Conservation (phyloP, 2,329 filamentous ascomycete species). For the Aspergillus sp. region DNA sequence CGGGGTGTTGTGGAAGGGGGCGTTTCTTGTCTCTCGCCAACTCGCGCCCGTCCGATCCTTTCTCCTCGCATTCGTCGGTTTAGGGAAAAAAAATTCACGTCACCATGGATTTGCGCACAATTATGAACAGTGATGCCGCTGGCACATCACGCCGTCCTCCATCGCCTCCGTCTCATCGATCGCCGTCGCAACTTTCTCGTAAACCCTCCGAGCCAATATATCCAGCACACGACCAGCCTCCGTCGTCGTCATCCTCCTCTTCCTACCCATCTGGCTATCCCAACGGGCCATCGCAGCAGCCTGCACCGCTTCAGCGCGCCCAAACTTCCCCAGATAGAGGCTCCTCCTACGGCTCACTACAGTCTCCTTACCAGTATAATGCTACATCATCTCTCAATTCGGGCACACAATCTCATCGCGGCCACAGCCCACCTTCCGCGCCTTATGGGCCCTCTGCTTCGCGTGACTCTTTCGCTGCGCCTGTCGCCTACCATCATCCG, state of each 20-base stretch:
- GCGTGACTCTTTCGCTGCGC: slow-evolving; percentile 36
- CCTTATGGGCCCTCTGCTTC: slow-evolving; percentile 31
- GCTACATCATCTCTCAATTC: slow-evolving; percentile 33
- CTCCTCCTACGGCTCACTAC: slow-evolving; percentile 38
- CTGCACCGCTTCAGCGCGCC: slow-evolving; percentile 46
- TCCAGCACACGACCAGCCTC: slow-evolving; percentile 27
- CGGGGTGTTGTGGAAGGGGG: slow-evolving; percentile 18
- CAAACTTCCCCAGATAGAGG: slow-evolving; percentile 46
- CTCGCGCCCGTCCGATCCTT: background rate
- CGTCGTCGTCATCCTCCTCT: slow-evolving; percentile 21
- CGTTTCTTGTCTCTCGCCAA: slow-evolving; percentile 1
- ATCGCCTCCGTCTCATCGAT: slow-evolving; percentile 21
- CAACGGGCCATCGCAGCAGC: slow-evolving; percentile 35
- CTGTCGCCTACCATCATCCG: slow-evolving; percentile 29
- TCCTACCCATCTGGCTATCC: slow-evolving; percentile 30
- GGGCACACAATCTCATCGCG: slow-evolving; percentile 29
- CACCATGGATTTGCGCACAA: slow-evolving; percentile 54
- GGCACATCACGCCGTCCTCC: slow-evolving; percentile 32
- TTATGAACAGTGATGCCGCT: slow-evolving; percentile 50
- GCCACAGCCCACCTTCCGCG: slow-evolving; percentile 34
- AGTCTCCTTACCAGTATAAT: slow-evolving; percentile 44
- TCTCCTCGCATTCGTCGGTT: background rate
- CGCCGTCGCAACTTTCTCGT: slow-evolving; percentile 30
- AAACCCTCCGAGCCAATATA: slow-evolving; percentile 28
- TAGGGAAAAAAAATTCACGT: background rate